Conservation (phyloP, 345 rosid species). For the Eucalyptus sideroxylon region DNA sequence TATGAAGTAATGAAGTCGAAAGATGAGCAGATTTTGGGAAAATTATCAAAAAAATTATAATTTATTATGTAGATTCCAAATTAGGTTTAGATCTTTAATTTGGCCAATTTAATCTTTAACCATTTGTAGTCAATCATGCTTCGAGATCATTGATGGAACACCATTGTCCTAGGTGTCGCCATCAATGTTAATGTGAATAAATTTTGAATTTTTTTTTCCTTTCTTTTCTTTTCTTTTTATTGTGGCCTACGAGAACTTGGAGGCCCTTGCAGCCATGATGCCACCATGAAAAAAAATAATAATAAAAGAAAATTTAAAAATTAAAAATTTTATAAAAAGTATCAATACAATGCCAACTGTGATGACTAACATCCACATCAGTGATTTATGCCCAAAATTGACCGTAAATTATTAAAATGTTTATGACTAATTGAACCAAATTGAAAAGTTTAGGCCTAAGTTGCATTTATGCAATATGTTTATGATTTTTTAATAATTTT, state of each 20-base stretch:
- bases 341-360: fast-evolving
- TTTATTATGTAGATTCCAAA: too few species aligned
- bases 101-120: neutral
- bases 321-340: fast-evolving
- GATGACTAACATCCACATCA: too few species aligned
- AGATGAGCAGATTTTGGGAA: neutral
- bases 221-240: too few species aligned
- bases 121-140: neutral
- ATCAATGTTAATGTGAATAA: fast-evolving
- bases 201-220: too few species aligned
- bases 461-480: too few species aligned
- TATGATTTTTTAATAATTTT: too few species aligned
- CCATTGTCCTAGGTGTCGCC: fast-evolving
- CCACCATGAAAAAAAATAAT: neutral
- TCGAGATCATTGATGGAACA: fast-evolving
- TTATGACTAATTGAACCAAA: too few species aligned
- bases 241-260: neutral
- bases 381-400: too few species aligned
- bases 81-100: neutral
- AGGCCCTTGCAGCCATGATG: too few species aligned
- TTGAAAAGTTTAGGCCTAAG: too few species aligned
- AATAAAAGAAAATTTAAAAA: neutral
- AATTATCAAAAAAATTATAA: too few species aligned
- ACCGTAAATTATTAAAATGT: fast-evolving
- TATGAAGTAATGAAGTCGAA: neutral